Percentiles rank a stretch among this genome's conserved stretches.
phyloP scores from a whole-genome alignment of 139 green algal species.

The Chlorella sorokiniana region DNA sequence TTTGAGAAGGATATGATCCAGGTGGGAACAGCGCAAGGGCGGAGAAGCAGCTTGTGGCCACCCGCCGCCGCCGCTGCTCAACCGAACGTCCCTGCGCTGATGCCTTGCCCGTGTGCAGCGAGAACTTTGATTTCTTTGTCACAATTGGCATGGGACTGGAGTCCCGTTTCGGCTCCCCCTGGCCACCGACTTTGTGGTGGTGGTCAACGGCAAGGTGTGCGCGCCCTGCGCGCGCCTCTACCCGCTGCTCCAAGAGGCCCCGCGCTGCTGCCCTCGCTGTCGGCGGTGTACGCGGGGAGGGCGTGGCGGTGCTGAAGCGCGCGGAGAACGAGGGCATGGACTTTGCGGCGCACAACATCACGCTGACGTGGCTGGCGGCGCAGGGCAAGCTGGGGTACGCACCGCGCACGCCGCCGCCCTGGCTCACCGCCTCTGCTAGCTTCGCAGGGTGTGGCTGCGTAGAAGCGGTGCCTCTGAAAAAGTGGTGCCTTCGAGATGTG shows the following conservation, averaged over 20 bases:
- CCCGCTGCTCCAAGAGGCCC: conserved; percentile 38
- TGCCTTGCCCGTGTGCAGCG: conserved; percentile 17
- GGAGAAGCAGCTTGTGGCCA: no score
- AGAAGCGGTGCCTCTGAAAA: not conserved
- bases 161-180: conserved; percentile 15
- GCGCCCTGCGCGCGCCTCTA: conserved; percentile 58
- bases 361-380: conserved; percentile 52
- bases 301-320: conserved; percentile 55
- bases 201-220: conserved; percentile 63
- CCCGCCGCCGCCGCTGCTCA: not conserved
- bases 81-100: not conserved
- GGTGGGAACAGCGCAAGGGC: not conserved
- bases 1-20: conserved; percentile 75
- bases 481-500: not conserved
- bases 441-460: no score
- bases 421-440: not conserved
- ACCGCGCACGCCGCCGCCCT: not conserved
- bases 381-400: conserved; percentile 23
- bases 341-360: conserved; percentile 76
- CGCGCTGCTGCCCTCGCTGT: conserved; percentile 22
- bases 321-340: conserved; percentile 82
- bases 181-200: conserved; percentile 52
- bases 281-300: not conserved
- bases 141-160: conserved; percentile 57
- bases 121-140: conserved; percentile 76